Evolutionary conservation across 1,139 yeast species (phyloP), one percentile per base, ranked within the genome.

Genomic region (Zygoascus sp.): DNA sequence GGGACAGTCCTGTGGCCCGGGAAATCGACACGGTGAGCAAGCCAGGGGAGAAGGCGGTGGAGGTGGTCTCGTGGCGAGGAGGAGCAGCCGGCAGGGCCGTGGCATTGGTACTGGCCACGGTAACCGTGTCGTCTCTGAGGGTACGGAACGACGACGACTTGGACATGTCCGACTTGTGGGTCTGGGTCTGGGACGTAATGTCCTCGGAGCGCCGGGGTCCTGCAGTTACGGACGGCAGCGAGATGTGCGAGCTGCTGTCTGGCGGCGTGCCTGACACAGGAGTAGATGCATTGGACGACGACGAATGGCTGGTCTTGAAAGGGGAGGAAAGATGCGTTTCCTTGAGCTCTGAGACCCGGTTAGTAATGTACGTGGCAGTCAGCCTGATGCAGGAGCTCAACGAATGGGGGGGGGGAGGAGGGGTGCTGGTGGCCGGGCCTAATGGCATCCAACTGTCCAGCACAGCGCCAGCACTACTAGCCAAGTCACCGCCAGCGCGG

Each of bases 11-110:
- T 48, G 74, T 70, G 6, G 87, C 83, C 32, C 76, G 74, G 60
- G 83, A 81, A 27, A 85, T 74, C 54, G 83, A 81, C 22, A 85
- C 83, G 0, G 86, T 81, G 47, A 85, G 70, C 23, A 84, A 65
- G 0, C 94, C 95, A 0, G 94, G 92, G 40, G 69, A 69, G 46
- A 72, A 63, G 2, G 69, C 58, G 0, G 66, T 61, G 2, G 68
- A 61, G 8, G 61, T 47, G 15, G 57, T 48, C 10, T 50, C 49
- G n/a, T 50, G 44, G n/a, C 44, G 43, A 15, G 49, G 44, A 8
- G 42, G 32, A 22, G 36, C 45, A 5, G 46, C 44, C 5, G 41
- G 42, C 10, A 35, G 42, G 10, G 43, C 44, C 9, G 47, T 41
- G 9, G 40, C 45, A 32, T 47, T 45, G 3, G 40, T 43, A 32